A percentile compares a stretch with the other conserved stretches of the same genome.
These are phyloP conservation scores for Penicillium soppii DNA, from an alignment of 495 filamentous ascomycete species.

Conservation along the genomic window DNA sequence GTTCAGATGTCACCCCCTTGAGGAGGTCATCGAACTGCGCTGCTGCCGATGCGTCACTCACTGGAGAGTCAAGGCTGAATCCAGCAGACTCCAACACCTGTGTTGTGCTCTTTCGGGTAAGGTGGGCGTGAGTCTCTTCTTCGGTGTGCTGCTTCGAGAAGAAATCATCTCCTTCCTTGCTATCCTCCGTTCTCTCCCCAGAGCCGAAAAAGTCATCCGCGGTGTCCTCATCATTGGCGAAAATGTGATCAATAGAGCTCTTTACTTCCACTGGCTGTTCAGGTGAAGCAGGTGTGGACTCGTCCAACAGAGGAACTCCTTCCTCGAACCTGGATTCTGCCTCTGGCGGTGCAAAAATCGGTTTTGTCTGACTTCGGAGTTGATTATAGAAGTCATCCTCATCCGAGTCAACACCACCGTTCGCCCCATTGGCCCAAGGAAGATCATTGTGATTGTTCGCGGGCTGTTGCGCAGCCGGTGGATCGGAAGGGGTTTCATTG, in stretches of 20 bases:
- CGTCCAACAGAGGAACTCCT: constrained; percentile 44
- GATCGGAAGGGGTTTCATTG: neutral
- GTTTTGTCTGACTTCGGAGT: constrained; percentile 48
- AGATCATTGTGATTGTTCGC: constrained; percentile 20
- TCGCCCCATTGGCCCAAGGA: constrained; percentile 29
- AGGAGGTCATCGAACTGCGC: constrained; percentile 31
- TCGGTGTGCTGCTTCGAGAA: constrained; percentile 11
- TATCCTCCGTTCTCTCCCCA: neutral
- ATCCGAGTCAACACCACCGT: constrained; percentile 38
- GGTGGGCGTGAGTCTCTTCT: constrained; percentile 19
- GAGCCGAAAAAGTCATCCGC: constrained; percentile 41
- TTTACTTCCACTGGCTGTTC: constrained; percentile 16
- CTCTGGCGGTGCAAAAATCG: constrained; percentile 44
- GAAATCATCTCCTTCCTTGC: constrained; percentile 13
- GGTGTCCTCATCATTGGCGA: constrained; percentile 38
- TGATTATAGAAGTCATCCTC: constrained; percentile 50
- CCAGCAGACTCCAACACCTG: constrained; percentile 39
- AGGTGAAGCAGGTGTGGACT: constrained; percentile 18
- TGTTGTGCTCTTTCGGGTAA: constrained; percentile 45
- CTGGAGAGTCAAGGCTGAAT: constrained; percentile 26
- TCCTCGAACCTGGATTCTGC: constrained; percentile 49
- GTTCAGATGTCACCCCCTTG: constrained; percentile 26
- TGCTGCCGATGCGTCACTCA: constrained; percentile 33
- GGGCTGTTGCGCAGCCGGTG: constrained; percentile 10
- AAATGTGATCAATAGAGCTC: constrained; percentile 26